Percentiles rank a stretch among this genome's conserved stretches.
These are phyloP conservation scores for Scheffersomyces segobiensis DNA, from an alignment of 1,139 yeast genomes.

Conservation along the genomic window DNA sequence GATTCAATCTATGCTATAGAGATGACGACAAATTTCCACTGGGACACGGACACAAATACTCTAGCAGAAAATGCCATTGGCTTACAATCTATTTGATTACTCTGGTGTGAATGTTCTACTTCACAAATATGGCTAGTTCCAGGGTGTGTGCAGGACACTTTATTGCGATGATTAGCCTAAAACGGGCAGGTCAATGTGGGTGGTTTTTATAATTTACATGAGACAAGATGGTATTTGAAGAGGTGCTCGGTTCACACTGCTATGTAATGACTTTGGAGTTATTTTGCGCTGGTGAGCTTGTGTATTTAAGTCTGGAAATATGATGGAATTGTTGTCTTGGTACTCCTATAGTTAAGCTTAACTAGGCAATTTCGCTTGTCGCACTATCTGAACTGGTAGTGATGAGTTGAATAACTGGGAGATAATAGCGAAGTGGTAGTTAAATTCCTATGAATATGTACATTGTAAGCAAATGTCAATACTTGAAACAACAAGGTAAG, in stretches of 20 bases:
- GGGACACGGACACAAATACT: background rate
- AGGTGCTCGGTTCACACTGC: background rate
- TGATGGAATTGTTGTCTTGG: background rate
- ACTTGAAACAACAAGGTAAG: no score
- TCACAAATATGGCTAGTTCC: background rate
- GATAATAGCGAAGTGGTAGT: background rate
- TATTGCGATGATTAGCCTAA: background rate
- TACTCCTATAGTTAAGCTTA: background rate
- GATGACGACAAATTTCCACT: background rate
- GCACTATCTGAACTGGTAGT: background rate
- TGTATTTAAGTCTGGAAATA: background rate
- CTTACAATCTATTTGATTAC: background rate
- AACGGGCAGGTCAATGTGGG: background rate
- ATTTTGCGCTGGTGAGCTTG: background rate
- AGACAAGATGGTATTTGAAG: background rate
- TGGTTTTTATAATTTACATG: background rate
- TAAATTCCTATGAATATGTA: no score
- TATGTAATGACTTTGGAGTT: background rate
- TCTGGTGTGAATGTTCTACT: background rate
- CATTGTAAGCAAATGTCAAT: no score
- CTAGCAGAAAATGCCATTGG: background rate
- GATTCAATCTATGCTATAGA: background rate
- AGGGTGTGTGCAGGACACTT: background rate
- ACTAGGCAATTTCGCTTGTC: background rate
- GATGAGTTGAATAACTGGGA: background rate